Conservation (phyloP, 2,329 filamentous ascomycete genomes). For the Colletotrichum tanaceti region DNA sequence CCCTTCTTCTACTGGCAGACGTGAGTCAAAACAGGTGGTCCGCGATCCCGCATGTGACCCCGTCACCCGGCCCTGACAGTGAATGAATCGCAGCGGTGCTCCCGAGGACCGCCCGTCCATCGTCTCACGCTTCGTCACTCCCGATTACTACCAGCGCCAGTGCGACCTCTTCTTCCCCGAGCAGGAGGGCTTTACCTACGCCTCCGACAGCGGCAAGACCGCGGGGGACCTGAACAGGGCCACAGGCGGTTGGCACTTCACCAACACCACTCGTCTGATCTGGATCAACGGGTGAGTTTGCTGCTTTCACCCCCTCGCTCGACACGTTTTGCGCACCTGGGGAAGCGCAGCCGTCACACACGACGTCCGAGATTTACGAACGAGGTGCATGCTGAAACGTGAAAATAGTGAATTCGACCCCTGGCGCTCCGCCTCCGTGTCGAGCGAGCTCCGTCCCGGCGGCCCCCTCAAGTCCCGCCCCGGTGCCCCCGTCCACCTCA, state of each 20-base stretch:
- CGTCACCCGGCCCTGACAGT: slow-evolving; percentile 43
- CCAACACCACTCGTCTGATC: slow-evolving; percentile 64
- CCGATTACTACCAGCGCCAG: slow-evolving; percentile 66
- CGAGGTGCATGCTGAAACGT: slow-evolving; percentile 42
- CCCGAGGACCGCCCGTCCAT: slow-evolving; percentile 58
- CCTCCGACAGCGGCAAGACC: slow-evolving; percentile 57
- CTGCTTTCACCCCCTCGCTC: background rate
- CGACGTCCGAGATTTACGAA: background rate
- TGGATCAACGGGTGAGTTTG: slow-evolving; percentile 65
- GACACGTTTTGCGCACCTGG: no score
- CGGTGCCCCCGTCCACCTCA: slow-evolving; percentile 62
- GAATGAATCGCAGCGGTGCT: slow-evolving; percentile 57
- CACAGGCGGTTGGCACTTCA: slow-evolving; percentile 65
- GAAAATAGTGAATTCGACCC: slow-evolving; percentile 63
- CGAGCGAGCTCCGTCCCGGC: slow-evolving; percentile 63
- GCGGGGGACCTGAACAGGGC: slow-evolving; percentile 61
- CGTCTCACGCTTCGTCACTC: slow-evolving; percentile 62
- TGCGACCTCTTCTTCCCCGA: slow-evolving; percentile 67
- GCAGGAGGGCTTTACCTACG: slow-evolving; percentile 62
- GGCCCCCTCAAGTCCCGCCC: slow-evolving; percentile 62
- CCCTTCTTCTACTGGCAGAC: slow-evolving; percentile 62
- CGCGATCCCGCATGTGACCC: background rate
- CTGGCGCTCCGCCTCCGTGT: slow-evolving; percentile 66
- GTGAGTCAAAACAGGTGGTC: slow-evolving; percentile 45
- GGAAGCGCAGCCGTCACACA: slow-evolving; percentile 4